Conservation (phyloP, 352 stramenopile genomes). For the Globisporangium iwayamae region DNA sequence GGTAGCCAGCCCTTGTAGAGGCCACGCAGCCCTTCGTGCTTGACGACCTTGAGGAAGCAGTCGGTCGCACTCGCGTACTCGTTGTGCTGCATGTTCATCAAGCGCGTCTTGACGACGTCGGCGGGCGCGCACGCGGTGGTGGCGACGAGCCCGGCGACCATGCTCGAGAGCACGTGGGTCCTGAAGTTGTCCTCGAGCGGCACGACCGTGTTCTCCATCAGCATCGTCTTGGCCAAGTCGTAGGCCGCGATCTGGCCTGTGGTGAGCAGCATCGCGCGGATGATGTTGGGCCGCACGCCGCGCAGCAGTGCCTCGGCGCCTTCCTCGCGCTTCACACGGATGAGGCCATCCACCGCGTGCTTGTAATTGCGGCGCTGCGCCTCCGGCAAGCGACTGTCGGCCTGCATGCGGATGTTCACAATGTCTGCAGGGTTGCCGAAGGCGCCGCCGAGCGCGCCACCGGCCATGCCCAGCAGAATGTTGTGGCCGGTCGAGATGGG, state of each 20-base stretch:
- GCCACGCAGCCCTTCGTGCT: conserved; percentile 67
- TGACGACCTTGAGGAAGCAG: conserved; percentile 78
- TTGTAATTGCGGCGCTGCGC: conserved; percentile 80
- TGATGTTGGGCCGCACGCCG: conserved; percentile 79
- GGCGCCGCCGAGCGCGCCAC: conserved; percentile 60
- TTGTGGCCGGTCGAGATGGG: conserved; percentile 72
- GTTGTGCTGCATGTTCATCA: conserved; percentile 83
- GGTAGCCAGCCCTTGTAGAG: conserved; percentile 85
- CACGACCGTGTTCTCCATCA: conserved; percentile 46
- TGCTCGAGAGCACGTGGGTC: conserved; percentile 71
- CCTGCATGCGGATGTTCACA: conserved; percentile 85
- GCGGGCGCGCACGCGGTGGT: conserved; percentile 76
- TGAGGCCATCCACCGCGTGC: conserved; percentile 68
- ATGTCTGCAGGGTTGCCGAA: conserved; percentile 78
- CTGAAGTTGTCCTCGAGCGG: conserved; percentile 58
- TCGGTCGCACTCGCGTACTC: conserved; percentile 79
- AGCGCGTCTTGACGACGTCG: conserved; percentile 77
- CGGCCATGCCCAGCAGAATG: conserved; percentile 61
- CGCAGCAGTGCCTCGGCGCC: conserved; percentile 57
- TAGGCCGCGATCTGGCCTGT: conserved; percentile 84
- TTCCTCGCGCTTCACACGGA: conserved; percentile 66
- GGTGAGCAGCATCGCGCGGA: conserved; percentile 80
- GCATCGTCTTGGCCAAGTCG: conserved; percentile 59
- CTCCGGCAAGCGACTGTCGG: conserved; percentile 55
- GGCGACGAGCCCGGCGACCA: conserved; percentile 73